These are phyloP conservation scores for Mycena maculata DNA, from an alignment of 768 basidiomycete species.

Conservation along the genomic window DNA sequence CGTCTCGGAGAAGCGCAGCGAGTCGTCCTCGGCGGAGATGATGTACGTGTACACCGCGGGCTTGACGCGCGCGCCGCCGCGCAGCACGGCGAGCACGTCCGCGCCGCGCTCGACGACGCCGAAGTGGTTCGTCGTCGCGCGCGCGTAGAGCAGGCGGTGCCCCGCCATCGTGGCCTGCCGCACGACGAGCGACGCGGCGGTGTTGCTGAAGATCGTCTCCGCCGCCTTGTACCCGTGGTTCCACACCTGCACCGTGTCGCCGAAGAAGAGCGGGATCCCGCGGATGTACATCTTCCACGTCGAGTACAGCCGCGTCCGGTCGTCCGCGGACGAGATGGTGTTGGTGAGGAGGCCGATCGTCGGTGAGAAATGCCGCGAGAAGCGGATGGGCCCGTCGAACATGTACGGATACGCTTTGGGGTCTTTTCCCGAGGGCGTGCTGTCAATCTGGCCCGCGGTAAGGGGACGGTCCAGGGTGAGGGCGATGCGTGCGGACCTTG, in stretches of 20 bases:
- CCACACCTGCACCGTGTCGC: slow-evolving; percentile 72
- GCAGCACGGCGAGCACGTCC: slow-evolving; percentile 65
- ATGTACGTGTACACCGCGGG: slow-evolving; percentile 90
- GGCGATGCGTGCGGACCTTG: slow-evolving; percentile 56
- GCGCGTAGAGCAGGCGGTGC: slow-evolving; percentile 80
- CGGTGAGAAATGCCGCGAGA: slow-evolving; percentile 77
- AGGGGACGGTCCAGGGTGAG: not conserved
- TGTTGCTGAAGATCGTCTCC: slow-evolving; percentile 72
- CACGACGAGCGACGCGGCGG: slow-evolving; percentile 70
- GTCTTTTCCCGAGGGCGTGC: slow-evolving; percentile 54
- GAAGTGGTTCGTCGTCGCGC: slow-evolving; percentile 69
- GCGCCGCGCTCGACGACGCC: slow-evolving; percentile 64
- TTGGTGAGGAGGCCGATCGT: slow-evolving; percentile 74
- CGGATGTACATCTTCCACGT: slow-evolving; percentile 84
- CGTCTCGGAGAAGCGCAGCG: slow-evolving; percentile 87
- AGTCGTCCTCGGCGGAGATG: slow-evolving; percentile 78
- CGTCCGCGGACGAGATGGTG: slow-evolving; percentile 42
- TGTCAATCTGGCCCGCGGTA: slow-evolving; percentile 61
- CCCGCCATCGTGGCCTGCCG: slow-evolving; percentile 78
- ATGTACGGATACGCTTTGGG: slow-evolving; percentile 63
- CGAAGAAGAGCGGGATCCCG: slow-evolving; percentile 69
- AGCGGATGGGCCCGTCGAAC: slow-evolving; percentile 82
- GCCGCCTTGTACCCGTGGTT: slow-evolving; percentile 75
- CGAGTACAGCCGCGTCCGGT: slow-evolving; percentile 73
- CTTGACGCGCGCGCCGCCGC: slow-evolving; percentile 71